These are phyloP conservation scores for Orbilia quercus DNA, from an alignment of 2,329 filamentous ascomycete genomes.

Conservation along the genomic window DNA sequence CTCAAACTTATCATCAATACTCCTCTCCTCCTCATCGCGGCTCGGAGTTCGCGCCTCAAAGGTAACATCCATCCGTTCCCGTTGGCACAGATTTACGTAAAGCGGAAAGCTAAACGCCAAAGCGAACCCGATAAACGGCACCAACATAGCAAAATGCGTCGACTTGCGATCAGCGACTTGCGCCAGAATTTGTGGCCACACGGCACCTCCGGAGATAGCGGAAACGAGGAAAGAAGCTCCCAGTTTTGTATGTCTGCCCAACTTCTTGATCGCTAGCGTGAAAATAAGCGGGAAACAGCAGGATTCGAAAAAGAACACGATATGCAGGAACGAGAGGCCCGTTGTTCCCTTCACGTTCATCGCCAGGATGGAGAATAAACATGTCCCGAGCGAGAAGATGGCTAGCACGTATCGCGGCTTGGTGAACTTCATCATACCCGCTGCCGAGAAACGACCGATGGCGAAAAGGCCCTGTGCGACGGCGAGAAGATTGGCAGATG, in stretches of 20 bases:
- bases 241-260: conserved; percentile 70
- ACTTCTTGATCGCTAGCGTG: conserved; percentile 69
- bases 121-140: conserved; percentile 67
- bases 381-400: conserved; percentile 67
- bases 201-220: conserved; percentile 69
- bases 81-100: conserved; percentile 62
- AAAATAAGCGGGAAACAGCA: conserved; percentile 73
- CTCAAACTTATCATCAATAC: conserved; percentile 44
- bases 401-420: conserved; percentile 70
- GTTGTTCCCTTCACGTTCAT: conserved; percentile 68
- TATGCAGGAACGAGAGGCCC: conserved; percentile 69
- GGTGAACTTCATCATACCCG: conserved; percentile 69
- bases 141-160: conserved; percentile 65
- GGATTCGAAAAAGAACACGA: conserved; percentile 70
- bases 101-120: conserved; percentile 66
- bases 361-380: conserved; percentile 69
- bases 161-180: conserved; percentile 65
- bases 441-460: conserved; percentile 70
- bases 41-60: conserved; percentile 26
- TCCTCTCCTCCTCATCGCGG: conserved; percentile 55
- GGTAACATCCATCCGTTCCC: conserved; percentile 58
- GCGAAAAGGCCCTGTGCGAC: conserved; percentile 72
- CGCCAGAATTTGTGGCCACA: conserved; percentile 69
- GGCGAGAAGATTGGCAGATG: conserved; percentile 69
- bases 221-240: conserved; percentile 69